Conservation (phyloP, 1,284 basidiomycete species). For the Tylopilus microsporus region DNA sequence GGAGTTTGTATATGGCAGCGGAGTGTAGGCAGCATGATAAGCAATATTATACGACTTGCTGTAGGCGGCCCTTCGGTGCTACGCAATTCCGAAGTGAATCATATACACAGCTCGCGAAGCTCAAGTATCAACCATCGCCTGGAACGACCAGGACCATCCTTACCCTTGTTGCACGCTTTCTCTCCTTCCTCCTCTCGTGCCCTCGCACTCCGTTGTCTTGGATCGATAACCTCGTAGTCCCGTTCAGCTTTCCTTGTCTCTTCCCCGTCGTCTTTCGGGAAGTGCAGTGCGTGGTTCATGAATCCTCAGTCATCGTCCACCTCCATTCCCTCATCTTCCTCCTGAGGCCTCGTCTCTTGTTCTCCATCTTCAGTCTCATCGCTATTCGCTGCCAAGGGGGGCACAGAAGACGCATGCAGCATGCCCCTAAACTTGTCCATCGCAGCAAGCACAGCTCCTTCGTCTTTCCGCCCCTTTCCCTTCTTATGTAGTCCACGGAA, state of each 20-base stretch:
- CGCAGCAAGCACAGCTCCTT: constrained; percentile 63
- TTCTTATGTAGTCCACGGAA: constrained; percentile 59
- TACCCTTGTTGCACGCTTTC: constrained; percentile 42
- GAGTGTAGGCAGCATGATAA: no score
- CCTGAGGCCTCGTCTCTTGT: constrained; percentile 10
- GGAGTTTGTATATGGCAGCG: neutral
- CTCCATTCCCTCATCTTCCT: constrained; percentile 30
- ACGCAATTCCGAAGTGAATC: neutral
- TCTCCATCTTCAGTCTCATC: constrained; percentile 30
- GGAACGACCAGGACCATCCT: constrained; percentile 15
- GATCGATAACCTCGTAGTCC: constrained; percentile 88
- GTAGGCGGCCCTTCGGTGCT: no score
- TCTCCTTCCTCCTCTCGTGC: constrained; percentile 70
- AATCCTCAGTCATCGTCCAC: constrained; percentile 64
- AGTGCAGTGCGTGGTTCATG: constrained; percentile 64
- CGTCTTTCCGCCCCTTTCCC: constrained; percentile 51
- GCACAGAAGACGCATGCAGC: constrained; percentile 30
- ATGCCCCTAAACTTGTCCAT: constrained; percentile 67
- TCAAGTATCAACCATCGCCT: constrained; percentile 21
- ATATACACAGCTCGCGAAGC: neutral
- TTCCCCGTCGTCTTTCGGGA: constrained; percentile 73
- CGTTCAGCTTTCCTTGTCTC: constrained; percentile 63
- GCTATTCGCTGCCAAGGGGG: constrained; percentile 31
- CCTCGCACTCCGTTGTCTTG: constrained; percentile 60
- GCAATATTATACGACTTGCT: no score